Conservation (phyloP, 176 grass and related monocot genomes). For the Oryza nivara region DNA sequence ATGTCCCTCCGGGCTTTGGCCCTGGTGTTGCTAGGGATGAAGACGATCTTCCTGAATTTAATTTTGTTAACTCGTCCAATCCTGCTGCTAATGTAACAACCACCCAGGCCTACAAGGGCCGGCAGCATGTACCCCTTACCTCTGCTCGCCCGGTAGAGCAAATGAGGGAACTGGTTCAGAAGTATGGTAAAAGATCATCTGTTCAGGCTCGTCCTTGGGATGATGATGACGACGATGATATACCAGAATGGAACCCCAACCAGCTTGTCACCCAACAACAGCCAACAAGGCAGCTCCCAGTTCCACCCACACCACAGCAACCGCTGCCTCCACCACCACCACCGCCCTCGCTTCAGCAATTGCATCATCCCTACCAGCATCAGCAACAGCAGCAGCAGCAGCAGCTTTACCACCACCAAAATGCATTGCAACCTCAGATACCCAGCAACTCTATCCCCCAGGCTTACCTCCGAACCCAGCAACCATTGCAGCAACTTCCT, state of each 20-base stretch:
- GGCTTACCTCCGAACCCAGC: conserved; percentile 32
- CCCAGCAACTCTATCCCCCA: conserved; percentile 17
- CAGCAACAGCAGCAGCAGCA: conserved; percentile 36
- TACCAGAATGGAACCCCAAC: conserved; percentile 87
- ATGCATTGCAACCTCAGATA: conserved; percentile 43
- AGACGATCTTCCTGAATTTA: conserved; percentile 69
- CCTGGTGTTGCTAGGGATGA: conserved; percentile 71
- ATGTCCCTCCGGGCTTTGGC: conserved; percentile 92
- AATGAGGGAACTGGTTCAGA: conserved; percentile 64
- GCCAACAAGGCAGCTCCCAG: conserved; percentile 11
- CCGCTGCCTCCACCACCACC: conserved; percentile 38
- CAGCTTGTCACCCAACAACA: conserved; percentile 44
- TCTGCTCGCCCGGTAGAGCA: conserved; percentile 57
- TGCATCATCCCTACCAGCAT: conserved; percentile 34
- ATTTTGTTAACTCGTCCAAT: conserved; percentile 61
- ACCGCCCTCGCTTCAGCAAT: conserved; percentile 30
- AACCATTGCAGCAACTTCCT: conserved; percentile 14
- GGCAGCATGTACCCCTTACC: conserved; percentile 36
- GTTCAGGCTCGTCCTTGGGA: conserved; percentile 31
- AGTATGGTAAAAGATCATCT: conserved; percentile 70
- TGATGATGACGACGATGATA: conserved; percentile 81
- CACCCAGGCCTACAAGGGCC: conserved; percentile 48
- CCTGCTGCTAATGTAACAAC: conserved; percentile 58
- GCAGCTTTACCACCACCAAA: conserved; percentile 32
- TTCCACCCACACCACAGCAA: conserved; percentile 22